Conservation (phyloP, 140 eudicot species). For the Anethum foeniculum region DNA sequence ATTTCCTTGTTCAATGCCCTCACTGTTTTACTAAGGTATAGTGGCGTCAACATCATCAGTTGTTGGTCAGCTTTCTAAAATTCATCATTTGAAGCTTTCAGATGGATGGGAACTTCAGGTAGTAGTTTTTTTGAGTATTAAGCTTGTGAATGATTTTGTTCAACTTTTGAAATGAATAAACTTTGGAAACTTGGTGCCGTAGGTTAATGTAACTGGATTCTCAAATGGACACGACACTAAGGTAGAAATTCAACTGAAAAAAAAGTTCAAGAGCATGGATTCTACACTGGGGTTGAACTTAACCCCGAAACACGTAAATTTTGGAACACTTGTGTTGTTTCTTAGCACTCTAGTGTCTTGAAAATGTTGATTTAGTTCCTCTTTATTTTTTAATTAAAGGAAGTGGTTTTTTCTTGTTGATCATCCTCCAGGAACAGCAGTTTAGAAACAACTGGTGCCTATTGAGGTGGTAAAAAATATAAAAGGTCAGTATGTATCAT, state of each 20-base stretch:
- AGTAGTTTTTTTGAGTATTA: conserved; percentile 18
- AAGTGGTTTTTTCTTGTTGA: conserved; percentile 42
- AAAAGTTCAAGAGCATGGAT: too few relatives aligned
- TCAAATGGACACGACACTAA: too few relatives aligned
- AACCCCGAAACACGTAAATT: too few relatives aligned
- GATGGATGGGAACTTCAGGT: conserved; percentile 44
- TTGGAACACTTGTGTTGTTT: not conserved
- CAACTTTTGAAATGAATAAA: not conserved
- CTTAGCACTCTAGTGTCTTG: not conserved
- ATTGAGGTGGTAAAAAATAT: too few relatives aligned
- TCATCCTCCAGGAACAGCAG: conserved; percentile 32
- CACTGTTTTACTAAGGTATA: not conserved
- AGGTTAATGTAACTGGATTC: conserved; percentile 27
- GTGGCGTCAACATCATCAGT: conserved; percentile 33
- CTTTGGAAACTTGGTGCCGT: not conserved
- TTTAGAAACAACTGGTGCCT: conserved; percentile 21
- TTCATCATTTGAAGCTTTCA: conserved; percentile 22
- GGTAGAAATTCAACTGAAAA: too few relatives aligned
- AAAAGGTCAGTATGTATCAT: too few relatives aligned
- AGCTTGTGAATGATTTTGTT: not conserved
- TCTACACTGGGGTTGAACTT: too few relatives aligned
- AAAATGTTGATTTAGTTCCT: not conserved
- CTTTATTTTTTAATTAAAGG: conserved; percentile 19
- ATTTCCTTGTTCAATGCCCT: conserved; percentile 4
- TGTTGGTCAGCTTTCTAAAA: conserved; percentile 11